phyloP scores from a whole-genome alignment of 2,329 filamentous ascomycete genomes.

The Fusarium sterilihyphosum region DNA sequence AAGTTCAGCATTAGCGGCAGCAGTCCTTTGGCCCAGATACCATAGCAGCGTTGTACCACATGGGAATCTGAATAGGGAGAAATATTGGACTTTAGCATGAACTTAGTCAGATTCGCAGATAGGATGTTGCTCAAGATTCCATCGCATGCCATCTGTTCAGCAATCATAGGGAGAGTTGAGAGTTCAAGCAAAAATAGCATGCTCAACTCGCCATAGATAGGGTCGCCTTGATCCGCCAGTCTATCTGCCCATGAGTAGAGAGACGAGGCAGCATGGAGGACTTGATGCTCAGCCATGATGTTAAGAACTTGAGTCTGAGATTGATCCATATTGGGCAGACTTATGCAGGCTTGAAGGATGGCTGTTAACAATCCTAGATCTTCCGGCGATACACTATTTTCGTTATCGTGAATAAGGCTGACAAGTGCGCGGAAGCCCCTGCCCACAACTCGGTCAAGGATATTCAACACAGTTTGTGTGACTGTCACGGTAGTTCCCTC shows the following conservation, averaged over 20 bases:
- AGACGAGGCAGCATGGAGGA: slow-evolving; percentile 82
- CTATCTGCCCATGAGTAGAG: slow-evolving; percentile 95
- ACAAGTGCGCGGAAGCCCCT: slow-evolving; percentile 85
- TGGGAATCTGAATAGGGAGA: slow-evolving; percentile 81
- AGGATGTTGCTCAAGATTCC: slow-evolving; percentile 83
- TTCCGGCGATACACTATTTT: slow-evolving; percentile 70
- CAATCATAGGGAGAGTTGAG: slow-evolving; percentile 80
- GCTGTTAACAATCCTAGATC: slow-evolving; percentile 90
- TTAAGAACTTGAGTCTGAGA: slow-evolving; percentile 76
- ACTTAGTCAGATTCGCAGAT: slow-evolving; percentile 80
- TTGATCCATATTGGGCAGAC: slow-evolving; percentile 79
- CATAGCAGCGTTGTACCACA: slow-evolving; percentile 78
- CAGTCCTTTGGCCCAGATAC: slow-evolving; percentile 89
- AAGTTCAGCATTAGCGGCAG: slow-evolving; percentile 91
- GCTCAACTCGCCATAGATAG: slow-evolving; percentile 92
- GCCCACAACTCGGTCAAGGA: slow-evolving; percentile 81
- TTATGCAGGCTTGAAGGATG: slow-evolving; percentile 84
- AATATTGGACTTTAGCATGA: slow-evolving; percentile 76
- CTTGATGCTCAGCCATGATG: slow-evolving; percentile 75
- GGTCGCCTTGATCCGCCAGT: slow-evolving; percentile 80
- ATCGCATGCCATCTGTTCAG: slow-evolving; percentile 90
- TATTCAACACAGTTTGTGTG: slow-evolving; percentile 75
- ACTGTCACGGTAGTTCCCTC: slow-evolving; percentile 56
- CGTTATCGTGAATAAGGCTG: slow-evolving; percentile 81
- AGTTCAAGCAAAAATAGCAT: slow-evolving; percentile 89